Percentiles rank a stretch among this genome's conserved stretches.
phyloP scores from a whole-genome alignment of 2,329 filamentous ascomycete genomes.

The Magnaporthiopsis poae region DNA sequence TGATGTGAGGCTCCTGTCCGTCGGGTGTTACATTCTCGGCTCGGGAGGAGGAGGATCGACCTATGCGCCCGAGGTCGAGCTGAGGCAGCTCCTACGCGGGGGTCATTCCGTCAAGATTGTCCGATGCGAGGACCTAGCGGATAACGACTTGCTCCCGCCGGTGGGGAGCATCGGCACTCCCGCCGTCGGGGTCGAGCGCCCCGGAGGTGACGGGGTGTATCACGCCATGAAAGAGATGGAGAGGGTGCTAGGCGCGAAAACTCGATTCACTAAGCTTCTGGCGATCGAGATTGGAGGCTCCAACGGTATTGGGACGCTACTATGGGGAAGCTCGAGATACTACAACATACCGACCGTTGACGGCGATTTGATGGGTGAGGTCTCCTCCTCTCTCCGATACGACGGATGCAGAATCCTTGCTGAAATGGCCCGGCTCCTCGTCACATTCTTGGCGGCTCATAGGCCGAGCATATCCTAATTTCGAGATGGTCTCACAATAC shows the following conservation, averaged over 20 bases:
- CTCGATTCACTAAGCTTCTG: slow-evolving; percentile 44
- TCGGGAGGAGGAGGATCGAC: slow-evolving; percentile 51
- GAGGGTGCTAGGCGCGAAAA: slow-evolving; percentile 48
- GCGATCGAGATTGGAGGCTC: slow-evolving; percentile 57
- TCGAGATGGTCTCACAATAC: slow-evolving; percentile 20
- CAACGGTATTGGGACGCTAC: slow-evolving; percentile 50
- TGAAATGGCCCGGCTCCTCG: background rate
- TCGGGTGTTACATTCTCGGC: slow-evolving; percentile 51
- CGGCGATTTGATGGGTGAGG: slow-evolving; percentile 44
- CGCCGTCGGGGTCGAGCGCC: slow-evolving; percentile 44
- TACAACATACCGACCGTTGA: slow-evolving; percentile 43
- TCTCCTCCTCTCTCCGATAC: too few species aligned
- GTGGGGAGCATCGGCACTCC: slow-evolving; percentile 51
- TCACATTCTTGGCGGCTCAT: background rate
- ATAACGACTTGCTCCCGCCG: slow-evolving; percentile 43
- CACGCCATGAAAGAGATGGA: slow-evolving; percentile 6
- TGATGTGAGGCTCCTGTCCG: slow-evolving; percentile 46
- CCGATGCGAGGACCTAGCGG: slow-evolving; percentile 37
- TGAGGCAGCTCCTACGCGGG: slow-evolving; percentile 39
- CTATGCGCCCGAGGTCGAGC: slow-evolving; percentile 39
- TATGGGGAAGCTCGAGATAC: slow-evolving; percentile 39
- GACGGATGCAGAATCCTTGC: too few species aligned
- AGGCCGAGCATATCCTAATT: slow-evolving; percentile 20
- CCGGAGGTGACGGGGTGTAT: slow-evolving; percentile 3
- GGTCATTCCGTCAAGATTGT: slow-evolving; percentile 43